Evolutionary conservation across 2,329 filamentous ascomycete species (phyloP).

Genomic region (Penicillium digitatum): DNA sequence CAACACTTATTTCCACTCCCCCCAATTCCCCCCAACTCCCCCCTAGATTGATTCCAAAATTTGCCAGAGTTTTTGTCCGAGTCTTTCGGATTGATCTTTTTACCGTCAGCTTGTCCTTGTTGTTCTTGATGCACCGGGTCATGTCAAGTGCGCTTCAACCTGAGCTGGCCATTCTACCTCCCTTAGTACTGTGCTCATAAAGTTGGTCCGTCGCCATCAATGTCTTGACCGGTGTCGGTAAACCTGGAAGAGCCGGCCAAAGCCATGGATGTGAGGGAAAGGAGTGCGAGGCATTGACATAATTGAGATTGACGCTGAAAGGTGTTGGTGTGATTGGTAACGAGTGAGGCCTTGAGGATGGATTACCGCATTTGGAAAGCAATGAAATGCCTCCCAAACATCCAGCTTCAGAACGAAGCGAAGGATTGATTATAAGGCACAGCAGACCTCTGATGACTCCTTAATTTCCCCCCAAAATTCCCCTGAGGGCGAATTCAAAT

Average conservation of each 20-base stretch:
- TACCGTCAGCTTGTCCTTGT: conserved; percentile 16
- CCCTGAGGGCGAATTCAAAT: not conserved
- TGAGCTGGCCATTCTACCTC: conserved; percentile 11
- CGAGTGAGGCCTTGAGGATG: not conserved
- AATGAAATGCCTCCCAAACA: no score
- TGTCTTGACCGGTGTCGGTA: conserved; percentile 15
- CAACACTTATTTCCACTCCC: not conserved
- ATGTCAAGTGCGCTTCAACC: conserved; percentile 12
- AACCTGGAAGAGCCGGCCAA: conserved; percentile 18
- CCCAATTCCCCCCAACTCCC: no score
- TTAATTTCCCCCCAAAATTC: not conserved
- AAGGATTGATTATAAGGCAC: not conserved
- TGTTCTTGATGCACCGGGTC: conserved; percentile 19
- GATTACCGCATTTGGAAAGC: conserved; percentile 5
- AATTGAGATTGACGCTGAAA: not conserved
- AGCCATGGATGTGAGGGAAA: conserved; percentile 14
- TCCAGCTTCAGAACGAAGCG: not conserved
- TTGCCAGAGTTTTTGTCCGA: no score
- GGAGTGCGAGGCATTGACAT: conserved; percentile 12
- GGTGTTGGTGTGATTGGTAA: not conserved
- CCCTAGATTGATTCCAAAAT: not conserved
- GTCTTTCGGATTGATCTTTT: not conserved
- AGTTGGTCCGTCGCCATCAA: conserved; percentile 10
- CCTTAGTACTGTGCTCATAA: conserved; percentile 15
- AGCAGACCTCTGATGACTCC: not conserved